Conservation (phyloP, 345 rosid genomes). For the Trapa incisa region DNA sequence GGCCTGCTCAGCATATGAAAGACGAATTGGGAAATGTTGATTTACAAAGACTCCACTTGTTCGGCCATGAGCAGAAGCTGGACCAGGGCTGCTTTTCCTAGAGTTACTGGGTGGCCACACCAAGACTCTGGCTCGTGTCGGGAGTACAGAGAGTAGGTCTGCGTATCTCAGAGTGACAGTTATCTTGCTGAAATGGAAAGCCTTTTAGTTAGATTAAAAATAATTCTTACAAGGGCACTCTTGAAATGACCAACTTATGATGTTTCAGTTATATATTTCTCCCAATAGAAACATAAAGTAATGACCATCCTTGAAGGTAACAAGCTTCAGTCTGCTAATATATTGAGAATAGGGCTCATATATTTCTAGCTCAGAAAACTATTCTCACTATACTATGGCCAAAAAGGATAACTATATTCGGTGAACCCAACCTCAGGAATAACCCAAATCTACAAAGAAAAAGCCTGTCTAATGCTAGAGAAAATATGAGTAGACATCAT, state of each 20-base stretch:
- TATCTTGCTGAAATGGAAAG: conserved; percentile 55
- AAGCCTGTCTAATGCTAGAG: neutral
- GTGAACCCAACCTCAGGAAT: neutral
- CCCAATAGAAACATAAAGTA: neutral
- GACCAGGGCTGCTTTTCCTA: conserved; percentile 31
- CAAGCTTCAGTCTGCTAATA: neutral
- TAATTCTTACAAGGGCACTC: neutral
- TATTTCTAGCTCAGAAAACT: neutral
- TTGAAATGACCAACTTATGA: neutral
- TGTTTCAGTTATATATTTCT: neutral
- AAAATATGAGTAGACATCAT: neutral
- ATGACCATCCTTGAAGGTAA: neutral
- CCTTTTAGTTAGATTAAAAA: neutral
- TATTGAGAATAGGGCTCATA: neutral
- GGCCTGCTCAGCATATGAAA: conserved; percentile 84
- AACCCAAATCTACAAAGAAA: neutral
- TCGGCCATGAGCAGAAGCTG: conserved; percentile 11
- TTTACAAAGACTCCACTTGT: conserved; percentile 24
- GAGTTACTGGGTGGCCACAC: conserved; percentile 62
- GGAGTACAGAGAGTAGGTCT: conserved; percentile 65
- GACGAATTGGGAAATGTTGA: conserved; percentile 40
- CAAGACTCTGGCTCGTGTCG: conserved; percentile 62
- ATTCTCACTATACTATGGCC: neutral
- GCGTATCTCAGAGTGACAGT: conserved; percentile 67
- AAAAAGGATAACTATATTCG: too few species aligned